Conservation (phyloP, 2,329 filamentous ascomycete species). For the Gnomoniopsis smithogilvyi region DNA sequence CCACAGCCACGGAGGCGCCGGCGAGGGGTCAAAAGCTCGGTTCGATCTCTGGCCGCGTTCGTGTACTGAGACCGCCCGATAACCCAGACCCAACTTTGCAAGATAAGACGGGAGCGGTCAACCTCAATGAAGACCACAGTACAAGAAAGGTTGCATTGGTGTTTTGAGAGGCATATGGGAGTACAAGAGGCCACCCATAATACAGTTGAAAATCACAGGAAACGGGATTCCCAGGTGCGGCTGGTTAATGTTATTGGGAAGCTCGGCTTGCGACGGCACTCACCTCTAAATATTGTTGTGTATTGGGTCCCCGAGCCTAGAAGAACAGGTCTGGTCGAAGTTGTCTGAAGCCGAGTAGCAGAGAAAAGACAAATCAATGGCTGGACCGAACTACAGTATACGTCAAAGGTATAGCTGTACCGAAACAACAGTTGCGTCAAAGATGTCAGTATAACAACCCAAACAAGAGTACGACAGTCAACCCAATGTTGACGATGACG, state of each 20-base stretch:
- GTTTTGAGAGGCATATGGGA: background rate
- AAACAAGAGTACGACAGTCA: background rate
- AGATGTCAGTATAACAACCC: background rate
- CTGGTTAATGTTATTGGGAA: background rate
- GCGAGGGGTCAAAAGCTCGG: background rate
- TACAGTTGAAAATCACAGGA: too few species aligned
- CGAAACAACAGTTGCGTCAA: constrained; percentile 1
- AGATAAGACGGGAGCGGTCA: constrained; percentile 5
- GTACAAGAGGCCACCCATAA: background rate
- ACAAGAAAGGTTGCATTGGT: background rate
- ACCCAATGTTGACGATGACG: background rate
- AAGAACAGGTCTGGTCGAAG: background rate
- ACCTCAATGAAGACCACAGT: background rate
- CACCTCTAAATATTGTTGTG: background rate
- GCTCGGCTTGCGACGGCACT: constrained; percentile 1
- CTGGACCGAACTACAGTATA: too few species aligned
- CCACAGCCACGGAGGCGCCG: background rate
- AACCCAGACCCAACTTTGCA: background rate
- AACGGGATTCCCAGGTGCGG: too few species aligned
- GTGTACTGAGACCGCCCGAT: background rate
- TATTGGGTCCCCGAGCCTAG: background rate
- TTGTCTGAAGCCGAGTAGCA: too few species aligned
- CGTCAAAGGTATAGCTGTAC: background rate
- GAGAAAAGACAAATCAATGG: background rate
- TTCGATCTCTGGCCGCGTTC: background rate